Percentiles rank a stretch among this genome's conserved stretches.
These are phyloP conservation scores for Pseudogymnoascus sp. DNA, from an alignment of 2,329 filamentous ascomycete species.

Conservation along the genomic window DNA sequence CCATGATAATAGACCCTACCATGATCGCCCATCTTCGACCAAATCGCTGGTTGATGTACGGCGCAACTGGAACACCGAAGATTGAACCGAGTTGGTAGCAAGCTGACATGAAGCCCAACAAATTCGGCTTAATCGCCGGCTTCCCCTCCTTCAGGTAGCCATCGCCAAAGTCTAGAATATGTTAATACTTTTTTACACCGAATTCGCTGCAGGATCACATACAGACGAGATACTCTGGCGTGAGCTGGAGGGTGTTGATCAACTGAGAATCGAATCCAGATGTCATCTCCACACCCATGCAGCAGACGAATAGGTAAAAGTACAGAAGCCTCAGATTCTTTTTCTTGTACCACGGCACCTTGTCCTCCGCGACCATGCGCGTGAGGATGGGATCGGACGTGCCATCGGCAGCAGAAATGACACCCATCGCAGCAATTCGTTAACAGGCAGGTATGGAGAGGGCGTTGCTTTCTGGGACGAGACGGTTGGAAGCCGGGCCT, in stretches of 20 bases:
- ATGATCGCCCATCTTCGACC: conserved; percentile 49
- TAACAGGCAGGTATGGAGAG: neutral
- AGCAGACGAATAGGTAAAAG: conserved; percentile 37
- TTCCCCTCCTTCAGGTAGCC: neutral
- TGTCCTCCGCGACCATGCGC: conserved; percentile 34
- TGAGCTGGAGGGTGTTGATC: conserved; percentile 38
- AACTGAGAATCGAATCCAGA: conserved; percentile 47
- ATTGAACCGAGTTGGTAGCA: conserved; percentile 51
- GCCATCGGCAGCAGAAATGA: neutral
- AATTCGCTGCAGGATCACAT: neutral
- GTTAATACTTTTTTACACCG: neutral
- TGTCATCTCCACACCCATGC: conserved; percentile 48
- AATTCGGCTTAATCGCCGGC: conserved; percentile 26
- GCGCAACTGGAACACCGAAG: conserved; percentile 45
- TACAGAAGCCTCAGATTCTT: conserved; percentile 33
- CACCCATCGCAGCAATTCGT: conserved; percentile 4
- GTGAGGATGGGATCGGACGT: conserved; percentile 34
- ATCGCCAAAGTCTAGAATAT: conserved; percentile 16
- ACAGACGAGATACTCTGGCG: conserved; percentile 12
- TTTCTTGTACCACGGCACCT: conserved; percentile 34
- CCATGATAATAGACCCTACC: conserved; percentile 47
- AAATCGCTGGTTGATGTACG: conserved; percentile 42
- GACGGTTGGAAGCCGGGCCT: neutral
- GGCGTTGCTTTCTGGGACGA: neutral
- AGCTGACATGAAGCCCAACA: conserved; percentile 44